Percentiles rank a stretch among this genome's conserved stretches.
phyloP scores from a whole-genome alignment of 495 filamentous ascomycete genomes.

The Penicillium angulare region DNA sequence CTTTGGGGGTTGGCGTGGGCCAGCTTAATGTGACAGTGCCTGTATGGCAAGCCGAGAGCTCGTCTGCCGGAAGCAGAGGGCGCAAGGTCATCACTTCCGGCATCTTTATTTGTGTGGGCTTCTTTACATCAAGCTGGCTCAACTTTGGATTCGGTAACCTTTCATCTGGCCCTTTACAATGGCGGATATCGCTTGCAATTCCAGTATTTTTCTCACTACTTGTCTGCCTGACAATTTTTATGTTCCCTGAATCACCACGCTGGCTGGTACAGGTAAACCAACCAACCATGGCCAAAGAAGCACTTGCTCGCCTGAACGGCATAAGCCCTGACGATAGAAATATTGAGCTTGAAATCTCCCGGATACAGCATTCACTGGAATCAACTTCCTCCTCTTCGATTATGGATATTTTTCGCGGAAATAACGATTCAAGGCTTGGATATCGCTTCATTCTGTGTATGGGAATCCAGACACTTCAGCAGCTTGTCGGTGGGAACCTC shows the following conservation, averaged over 20 bases:
- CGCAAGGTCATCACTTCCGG: neutral
- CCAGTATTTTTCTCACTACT: neutral
- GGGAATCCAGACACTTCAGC: constrained; percentile 28
- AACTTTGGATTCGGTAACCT: neutral
- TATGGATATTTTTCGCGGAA: neutral
- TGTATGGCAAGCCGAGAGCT: constrained; percentile 45
- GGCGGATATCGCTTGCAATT: neutral
- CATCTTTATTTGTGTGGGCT: neutral
- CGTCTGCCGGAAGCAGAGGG: constrained; percentile 30
- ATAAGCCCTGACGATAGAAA: neutral
- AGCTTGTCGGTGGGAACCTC: constrained; percentile 18
- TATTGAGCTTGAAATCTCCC: neutral
- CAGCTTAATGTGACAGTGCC: constrained; percentile 37
- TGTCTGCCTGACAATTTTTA: neutral
- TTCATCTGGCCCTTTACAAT: neutral
- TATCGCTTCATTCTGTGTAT: constrained; percentile 26
- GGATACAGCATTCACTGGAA: neutral
- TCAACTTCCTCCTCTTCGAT: neutral
- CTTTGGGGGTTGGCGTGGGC: constrained; percentile 42
- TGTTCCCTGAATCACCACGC: neutral
- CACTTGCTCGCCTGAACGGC: neutral
- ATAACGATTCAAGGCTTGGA: constrained; percentile 3
- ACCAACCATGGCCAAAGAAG: neutral
- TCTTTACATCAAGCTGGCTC: neutral
- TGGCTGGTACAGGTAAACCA: neutral